Conservation (phyloP, 257 asterid species). For the Avicennia marina region DNA sequence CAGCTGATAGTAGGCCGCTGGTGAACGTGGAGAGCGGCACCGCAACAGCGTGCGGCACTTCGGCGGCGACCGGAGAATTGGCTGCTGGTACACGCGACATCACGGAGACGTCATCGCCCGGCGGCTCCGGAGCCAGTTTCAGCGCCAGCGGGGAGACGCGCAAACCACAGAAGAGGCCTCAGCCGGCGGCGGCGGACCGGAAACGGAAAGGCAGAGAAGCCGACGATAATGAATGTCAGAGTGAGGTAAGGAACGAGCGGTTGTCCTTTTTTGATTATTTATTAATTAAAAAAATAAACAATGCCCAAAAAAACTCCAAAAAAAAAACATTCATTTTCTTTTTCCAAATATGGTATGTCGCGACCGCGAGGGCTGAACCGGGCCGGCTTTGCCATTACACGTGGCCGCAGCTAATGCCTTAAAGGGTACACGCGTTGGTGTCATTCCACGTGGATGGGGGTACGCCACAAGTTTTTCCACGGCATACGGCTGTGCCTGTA, state of each 20-base stretch:
- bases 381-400: neutral
- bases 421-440: neutral
- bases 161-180: slow-evolving; percentile 10
- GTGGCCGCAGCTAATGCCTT: no score
- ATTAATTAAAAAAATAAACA: neutral
- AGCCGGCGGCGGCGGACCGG: slow-evolving; percentile 32
- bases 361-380: neutral
- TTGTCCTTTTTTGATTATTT: neutral
- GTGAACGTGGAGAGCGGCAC: slow-evolving; percentile 23
- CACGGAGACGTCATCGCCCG: slow-evolving; percentile 53
- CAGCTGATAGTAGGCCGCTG: slow-evolving; percentile 23
- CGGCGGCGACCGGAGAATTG: slow-evolving; percentile 29
- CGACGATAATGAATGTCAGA: slow-evolving; percentile 53
- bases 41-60: slow-evolving; percentile 11
- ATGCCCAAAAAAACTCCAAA: neutral
- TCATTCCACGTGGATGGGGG: slow-evolving; percentile 18
- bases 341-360: neutral
- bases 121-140: slow-evolving; percentile 45
- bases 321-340: neutral
- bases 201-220: slow-evolving; percentile 58
- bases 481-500: neutral
- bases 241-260: slow-evolving; percentile 45
- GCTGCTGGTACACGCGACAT: slow-evolving; percentile 38
- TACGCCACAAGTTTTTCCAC: neutral
- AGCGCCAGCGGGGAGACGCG: slow-evolving; percentile 42